Evolutionary conservation across 768 basidiomycete genomes (phyloP), one percentile per base, ranked within the genome.

Genomic region (Psilocybe cyanescens): DNA sequence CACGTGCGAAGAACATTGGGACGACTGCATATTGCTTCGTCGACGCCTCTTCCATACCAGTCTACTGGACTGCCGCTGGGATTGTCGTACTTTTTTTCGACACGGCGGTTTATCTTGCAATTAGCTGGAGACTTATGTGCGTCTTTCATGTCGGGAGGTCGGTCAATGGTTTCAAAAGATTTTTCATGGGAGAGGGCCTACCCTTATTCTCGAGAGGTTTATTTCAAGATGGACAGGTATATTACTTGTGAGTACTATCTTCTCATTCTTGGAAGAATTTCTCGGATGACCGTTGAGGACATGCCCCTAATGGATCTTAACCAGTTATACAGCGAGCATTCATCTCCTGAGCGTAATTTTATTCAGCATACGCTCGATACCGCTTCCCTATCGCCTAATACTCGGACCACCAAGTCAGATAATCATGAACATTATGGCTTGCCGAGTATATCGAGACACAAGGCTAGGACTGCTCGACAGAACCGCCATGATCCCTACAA

Each of bases 221-320:
- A 1, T 57, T 74, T 5, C 68, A 66, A 37, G 72, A 74, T 14
- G 75, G 75, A 5, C 74, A 74, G 60, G 60, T 64, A 6, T 77
- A 75, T 56, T 75, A 73, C 54, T 41, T 74, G 74, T 75, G 55
- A 17, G 74, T 68, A 24, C 24, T 24, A 24, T 24, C 24, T 24
- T 24, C 24, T 24, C 11, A 5, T 30, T 9, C 37, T 33, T 41
- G 17, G 24, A 24, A 24, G 24, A 24, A 24, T 24, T 24, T 24
- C 24, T 24, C 24, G 24, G 33, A 11, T 11, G 11, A 44, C 46
- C 3, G 28, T 19, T 19, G 12, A 30, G 6, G 49, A 8, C 14
- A 48, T 5, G 28, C 47, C 14, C 39, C 4, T 16, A n/a, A n/a
- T 12, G 14, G 39, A 52, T 7, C n/a, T 8, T 58, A 35, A 55